phyloP scores from a whole-genome alignment of 2,329 filamentous ascomycete species.

The Didymella pomorum region DNA sequence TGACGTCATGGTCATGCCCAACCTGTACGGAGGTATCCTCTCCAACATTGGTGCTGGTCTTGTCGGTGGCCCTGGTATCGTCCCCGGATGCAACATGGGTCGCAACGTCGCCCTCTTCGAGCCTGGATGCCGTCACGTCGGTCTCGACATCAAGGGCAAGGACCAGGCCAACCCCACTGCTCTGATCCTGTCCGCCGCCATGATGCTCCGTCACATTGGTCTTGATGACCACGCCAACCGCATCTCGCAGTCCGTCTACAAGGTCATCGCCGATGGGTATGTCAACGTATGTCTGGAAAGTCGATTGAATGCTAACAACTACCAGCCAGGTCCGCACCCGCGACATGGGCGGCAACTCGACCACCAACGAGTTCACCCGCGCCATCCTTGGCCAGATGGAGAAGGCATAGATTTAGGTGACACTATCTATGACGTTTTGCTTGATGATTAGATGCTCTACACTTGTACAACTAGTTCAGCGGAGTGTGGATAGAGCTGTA shows the following conservation, averaged over 20 bases:
- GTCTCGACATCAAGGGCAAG: constrained; percentile 99
- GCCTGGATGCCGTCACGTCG: constrained; percentile 98
- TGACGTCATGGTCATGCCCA: constrained; percentile 99
- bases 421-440: constrained; percentile 30
- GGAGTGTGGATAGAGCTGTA: constrained; percentile 51
- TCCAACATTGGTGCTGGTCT: constrained; percentile 99
- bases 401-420: constrained; percentile 47
- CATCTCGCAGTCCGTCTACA: constrained; percentile 87
- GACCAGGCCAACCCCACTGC: constrained; percentile 98
- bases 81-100: constrained; percentile 99
- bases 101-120: constrained; percentile 98
- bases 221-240: constrained; percentile 98
- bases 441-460: constrained; percentile 36
- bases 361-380: constrained; percentile 93
- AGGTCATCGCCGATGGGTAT: constrained; percentile 89
- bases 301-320: constrained; percentile 39
- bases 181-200: constrained; percentile 91
- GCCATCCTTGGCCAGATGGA: constrained; percentile 98
- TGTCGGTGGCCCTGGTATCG: constrained; percentile 94
- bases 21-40: constrained; percentile 97
- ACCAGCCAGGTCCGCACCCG: constrained; percentile 82
- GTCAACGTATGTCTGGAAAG: constrained; percentile 37
- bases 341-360: constrained; percentile 92
- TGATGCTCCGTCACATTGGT: constrained; percentile 96
- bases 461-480: constrained; percentile 45